Evolutionary conservation across 441 rosid genomes (phyloP), one percentile per base, ranked within the genome.

Genomic region (Gossypium schwendimanii): DNA sequence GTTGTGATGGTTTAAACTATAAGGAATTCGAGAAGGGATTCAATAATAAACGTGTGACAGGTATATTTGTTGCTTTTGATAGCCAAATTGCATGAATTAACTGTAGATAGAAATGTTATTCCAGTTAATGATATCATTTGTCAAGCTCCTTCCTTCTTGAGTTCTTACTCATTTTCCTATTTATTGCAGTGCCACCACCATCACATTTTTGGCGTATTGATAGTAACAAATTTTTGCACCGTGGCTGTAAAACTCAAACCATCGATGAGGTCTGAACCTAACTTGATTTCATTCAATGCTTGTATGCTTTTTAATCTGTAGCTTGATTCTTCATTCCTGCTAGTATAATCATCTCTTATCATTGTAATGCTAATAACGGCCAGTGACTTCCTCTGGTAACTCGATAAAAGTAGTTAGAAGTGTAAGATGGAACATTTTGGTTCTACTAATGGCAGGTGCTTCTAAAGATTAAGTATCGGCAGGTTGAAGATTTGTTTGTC

Each of bases 191-290:
- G 66, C 75, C 77, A 70, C 84, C 84, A 82, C 82, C 87, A 79
- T 84, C 91, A 68, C 76, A 87, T 71, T 91, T 91, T 80, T 81
- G 79, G 70, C 93, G 82, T 71, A 86, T 93, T 69, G 74, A 87
- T 75, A 78, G 89, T 63, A 95, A 95, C 76, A 87, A 88, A 81
- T 95, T 86, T 84, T 85, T 89, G 85, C 97, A 90, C 80, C 91
- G 99, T 62, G 81, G 83, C 71, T 91, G 93, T 72, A 93, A 86
- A 86, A 82, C 84, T 74, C 99, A 90, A 82, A 87, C 94, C 72
- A 95, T 95, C 50, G 99, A 95, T 73, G 99, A 95, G 98, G 99
- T 95, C 50, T 15, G 78, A 54, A 73, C 73, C 72, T 78, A 61
- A 79, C 72, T 76, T 74, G 17, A 58, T 78, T 77, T 70, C 39